Evolutionary conservation across 2,329 filamentous ascomycete genomes (phyloP).

Genomic region (Sporothrix phasma): DNA sequence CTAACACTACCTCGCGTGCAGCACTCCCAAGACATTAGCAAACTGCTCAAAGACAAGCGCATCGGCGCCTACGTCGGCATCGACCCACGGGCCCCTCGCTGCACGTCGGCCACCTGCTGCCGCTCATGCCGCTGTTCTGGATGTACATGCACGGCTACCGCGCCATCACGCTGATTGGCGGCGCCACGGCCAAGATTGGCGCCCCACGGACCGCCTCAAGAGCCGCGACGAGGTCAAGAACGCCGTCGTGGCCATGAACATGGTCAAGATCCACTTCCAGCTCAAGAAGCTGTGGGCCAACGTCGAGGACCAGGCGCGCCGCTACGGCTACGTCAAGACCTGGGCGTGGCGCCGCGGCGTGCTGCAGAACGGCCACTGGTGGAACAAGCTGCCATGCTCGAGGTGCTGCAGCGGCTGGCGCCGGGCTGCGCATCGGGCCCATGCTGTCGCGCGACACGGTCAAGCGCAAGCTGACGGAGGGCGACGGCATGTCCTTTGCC

Average conservation of each 20-base stretch:
- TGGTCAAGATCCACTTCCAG: slow-evolving; percentile 59
- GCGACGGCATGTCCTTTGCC: slow-evolving; percentile 86
- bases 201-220: slow-evolving; percentile 64
- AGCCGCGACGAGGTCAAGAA: slow-evolving; percentile 46
- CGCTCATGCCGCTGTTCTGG: slow-evolving; percentile 78
- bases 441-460: slow-evolving; percentile 84
- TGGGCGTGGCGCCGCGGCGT: slow-evolving; percentile 59
- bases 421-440: slow-evolving; percentile 64
- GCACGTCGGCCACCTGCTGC: slow-evolving; percentile 70
- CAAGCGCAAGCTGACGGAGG: slow-evolving; percentile 61
- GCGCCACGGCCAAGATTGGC: slow-evolving; percentile 67
- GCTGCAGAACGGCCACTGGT: slow-evolving; percentile 78
- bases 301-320: slow-evolving; percentile 54
- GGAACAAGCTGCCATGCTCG: slow-evolving; percentile 60
- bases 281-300: slow-evolving; percentile 64
- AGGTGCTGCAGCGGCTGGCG: slow-evolving; percentile 64
- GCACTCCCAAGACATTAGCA: slow-evolving; percentile 45
- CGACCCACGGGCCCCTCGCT: slow-evolving; percentile 69
- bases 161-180: slow-evolving; percentile 58
- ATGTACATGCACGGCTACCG: slow-evolving; percentile 67
- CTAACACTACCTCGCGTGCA: slow-evolving; percentile 17
- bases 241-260: slow-evolving; percentile 50
- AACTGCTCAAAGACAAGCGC: slow-evolving; percentile 53
- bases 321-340: slow-evolving; percentile 53
- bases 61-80: slow-evolving; percentile 72